These are phyloP conservation scores for Cyberlindnera americana DNA, from an alignment of 805 yeast genomes.

Conservation along the genomic window DNA sequence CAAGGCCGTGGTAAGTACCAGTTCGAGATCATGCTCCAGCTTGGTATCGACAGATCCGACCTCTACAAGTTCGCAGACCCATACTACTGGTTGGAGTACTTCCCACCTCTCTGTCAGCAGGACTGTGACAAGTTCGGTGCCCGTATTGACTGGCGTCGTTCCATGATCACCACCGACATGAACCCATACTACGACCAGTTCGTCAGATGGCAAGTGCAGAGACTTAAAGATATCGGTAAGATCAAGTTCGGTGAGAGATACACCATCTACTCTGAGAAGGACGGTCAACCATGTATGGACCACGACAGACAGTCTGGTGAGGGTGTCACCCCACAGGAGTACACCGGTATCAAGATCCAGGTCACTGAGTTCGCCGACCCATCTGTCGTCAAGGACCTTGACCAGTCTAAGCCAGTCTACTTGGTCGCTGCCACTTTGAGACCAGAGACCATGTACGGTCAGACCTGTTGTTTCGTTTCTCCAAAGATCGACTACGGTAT, in stretches of 20 bases:
- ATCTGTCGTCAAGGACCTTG: slow-evolving; percentile 37
- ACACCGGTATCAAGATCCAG: slow-evolving; percentile 86
- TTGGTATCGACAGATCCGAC: slow-evolving; percentile 82
- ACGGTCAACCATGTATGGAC: slow-evolving; percentile 99
- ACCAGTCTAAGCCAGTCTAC: slow-evolving; percentile 59
- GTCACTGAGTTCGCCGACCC: slow-evolving; percentile 54
- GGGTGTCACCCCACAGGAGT: slow-evolving; percentile 96
- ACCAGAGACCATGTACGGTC: slow-evolving; percentile 99
- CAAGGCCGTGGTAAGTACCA: slow-evolving; percentile 93
- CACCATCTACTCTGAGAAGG: slow-evolving; percentile 95
- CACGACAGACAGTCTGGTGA: slow-evolving; percentile 98
- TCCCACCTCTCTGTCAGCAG: slow-evolving; percentile 84
- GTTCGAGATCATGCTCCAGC: slow-evolving; percentile 92
- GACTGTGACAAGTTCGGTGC: slow-evolving; percentile 85
- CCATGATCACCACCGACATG: slow-evolving; percentile 90
- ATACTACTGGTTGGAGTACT: slow-evolving; percentile 82
- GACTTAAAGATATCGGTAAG: slow-evolving; percentile 79
- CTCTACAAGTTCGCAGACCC: slow-evolving; percentile 88
- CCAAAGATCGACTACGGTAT: slow-evolving; percentile 92
- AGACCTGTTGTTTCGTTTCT: slow-evolving; percentile 95
- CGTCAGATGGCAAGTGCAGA: slow-evolving; percentile 93
- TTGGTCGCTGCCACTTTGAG: slow-evolving; percentile 96
- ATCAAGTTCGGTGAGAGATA: slow-evolving; percentile 98
- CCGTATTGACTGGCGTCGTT: slow-evolving; percentile 97
- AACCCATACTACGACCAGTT: slow-evolving; percentile 95